Base-by-base conservation (phyloP, 345 rosid genomes). In the Stellera chamaejasme region DNA sequence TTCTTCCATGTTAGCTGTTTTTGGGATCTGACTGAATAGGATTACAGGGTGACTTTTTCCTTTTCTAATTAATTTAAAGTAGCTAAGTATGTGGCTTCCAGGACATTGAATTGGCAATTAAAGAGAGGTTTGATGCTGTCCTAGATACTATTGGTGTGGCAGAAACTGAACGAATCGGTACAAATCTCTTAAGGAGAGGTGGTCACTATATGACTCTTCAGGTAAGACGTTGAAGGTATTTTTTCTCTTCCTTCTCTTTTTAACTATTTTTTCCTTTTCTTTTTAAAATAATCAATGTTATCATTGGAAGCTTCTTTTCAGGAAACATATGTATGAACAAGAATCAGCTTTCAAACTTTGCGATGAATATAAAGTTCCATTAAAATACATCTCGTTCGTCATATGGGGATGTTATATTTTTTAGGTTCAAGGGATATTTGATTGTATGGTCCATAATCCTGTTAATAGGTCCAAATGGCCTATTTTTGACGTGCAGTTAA, bases 131-230 rank as follows among this genome's bases (percentile, higher is more conserved):
- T 67, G 96, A 88, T 68, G 89, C 88, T 50, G 99, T 88, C 59
- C 69, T 93, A 69, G 99, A 93, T 72, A 93, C 99, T 52, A 88
- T 93, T 72, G 99, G 99, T 53, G 84, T 73, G 25, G 76, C 83
- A 50, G 96, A 88, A 65, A 88, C 97, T 1, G 97, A 93, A 75
- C 81, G 94, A 73, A 55, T 76, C 23, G 88, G 97, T 62, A 69
- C 78, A 59, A 84, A 75, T 62, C 71, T 93, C 70, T 75, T 93
- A 75, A 82, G 74, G 62, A 80, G 83, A 61, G 95, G 96, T 32
- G 97, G 98, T 59, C 79, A 86, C 73, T 86, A 84, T 65, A 88
- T 92, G 99, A 92, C 97, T 39, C 97, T 88, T 54, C 96, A 88
- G 80, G 94, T 83, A 56, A 59, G 52, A n/a, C 14, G 42, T 25